Evolutionary conservation across 306 rosid species (phyloP).

Genomic region (Fragaria vesca): DNA sequence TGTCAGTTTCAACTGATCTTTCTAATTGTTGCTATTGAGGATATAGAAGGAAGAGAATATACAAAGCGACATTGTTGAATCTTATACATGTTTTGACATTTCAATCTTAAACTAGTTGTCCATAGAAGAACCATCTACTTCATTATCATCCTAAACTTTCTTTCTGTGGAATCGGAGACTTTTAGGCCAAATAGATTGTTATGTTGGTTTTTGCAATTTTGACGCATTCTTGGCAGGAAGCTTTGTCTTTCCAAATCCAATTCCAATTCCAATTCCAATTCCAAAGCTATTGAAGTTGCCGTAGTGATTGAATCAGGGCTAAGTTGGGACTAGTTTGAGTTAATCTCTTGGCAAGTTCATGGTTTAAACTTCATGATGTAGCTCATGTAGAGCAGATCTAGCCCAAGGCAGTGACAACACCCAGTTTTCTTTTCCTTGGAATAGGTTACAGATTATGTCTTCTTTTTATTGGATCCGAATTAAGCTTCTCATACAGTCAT

Average conservation of each 20-base stretch:
- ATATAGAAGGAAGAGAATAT: conserved; percentile 11
- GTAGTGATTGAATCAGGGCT: not conserved
- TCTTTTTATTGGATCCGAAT: not conserved
- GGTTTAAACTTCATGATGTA: not conserved
- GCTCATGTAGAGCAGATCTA: not conserved
- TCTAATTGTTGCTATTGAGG: not conserved
- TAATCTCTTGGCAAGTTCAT: not conserved
- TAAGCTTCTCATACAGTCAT: not conserved
- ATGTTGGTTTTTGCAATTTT: not conserved
- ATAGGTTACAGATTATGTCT: not conserved
- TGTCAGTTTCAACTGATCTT: not conserved
- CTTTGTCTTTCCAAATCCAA: not conserved
- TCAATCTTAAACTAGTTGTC: not conserved
- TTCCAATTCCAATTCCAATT: not conserved
- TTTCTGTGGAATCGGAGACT: not conserved
- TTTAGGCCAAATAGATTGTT: not conserved
- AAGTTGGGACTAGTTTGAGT: not conserved
- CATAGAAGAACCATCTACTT: not conserved
- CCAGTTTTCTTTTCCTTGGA: not conserved
- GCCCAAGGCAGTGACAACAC: not conserved
- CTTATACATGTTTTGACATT: not conserved
- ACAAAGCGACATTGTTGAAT: not conserved
- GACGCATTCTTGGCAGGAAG: conserved; percentile 5
- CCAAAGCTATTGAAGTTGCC: not conserved
- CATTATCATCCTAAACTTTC: not conserved